These are phyloP conservation scores for Lepidium sativum DNA, from an alignment of 345 rosid genomes.

Conservation along the genomic window DNA sequence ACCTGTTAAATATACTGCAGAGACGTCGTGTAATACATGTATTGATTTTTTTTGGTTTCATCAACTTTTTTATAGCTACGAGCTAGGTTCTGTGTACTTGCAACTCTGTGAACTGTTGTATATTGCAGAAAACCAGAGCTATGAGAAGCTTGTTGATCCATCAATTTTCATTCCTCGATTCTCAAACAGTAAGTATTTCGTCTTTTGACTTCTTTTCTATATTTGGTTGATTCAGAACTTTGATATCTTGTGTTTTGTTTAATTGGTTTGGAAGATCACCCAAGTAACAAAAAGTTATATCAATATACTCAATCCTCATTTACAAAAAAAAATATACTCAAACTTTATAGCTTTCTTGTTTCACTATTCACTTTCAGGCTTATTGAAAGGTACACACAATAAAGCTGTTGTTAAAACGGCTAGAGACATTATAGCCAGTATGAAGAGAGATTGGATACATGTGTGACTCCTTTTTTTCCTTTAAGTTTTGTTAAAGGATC, in stretches of 20 bases:
- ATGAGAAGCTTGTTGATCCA: constrained; percentile 69
- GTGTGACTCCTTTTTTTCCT: constrained; percentile 21
- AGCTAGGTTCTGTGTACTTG: constrained; percentile 84
- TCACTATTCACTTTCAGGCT: constrained; percentile 31
- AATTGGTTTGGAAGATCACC: not conserved
- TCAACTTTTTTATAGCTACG: constrained; percentile 48
- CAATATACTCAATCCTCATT: not conserved
- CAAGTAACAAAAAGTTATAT: not conserved
- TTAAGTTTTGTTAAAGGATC: not conserved
- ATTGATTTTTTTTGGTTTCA: not conserved
- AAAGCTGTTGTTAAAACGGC: constrained; percentile 46
- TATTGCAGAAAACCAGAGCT: constrained; percentile 42
- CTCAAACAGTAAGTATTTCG: constrained; percentile 47
- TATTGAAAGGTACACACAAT: constrained; percentile 42
- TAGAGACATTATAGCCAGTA: constrained; percentile 64
- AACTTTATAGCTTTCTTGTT: not conserved
- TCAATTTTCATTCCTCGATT: constrained; percentile 74
- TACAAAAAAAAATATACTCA: no score
- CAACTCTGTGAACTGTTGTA: constrained; percentile 67
- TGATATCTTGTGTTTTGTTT: not conserved
- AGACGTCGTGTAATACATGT: not conserved
- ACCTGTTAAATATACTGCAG: not conserved
- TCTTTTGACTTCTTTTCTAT: not conserved
- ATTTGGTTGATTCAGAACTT: not conserved
- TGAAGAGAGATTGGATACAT: constrained; percentile 98